A percentile compares a stretch with the other conserved stretches of the same genome.
phyloP scores from a whole-genome alignment of 108 stramenopile species.

The Nitzschia sp. region DNA sequence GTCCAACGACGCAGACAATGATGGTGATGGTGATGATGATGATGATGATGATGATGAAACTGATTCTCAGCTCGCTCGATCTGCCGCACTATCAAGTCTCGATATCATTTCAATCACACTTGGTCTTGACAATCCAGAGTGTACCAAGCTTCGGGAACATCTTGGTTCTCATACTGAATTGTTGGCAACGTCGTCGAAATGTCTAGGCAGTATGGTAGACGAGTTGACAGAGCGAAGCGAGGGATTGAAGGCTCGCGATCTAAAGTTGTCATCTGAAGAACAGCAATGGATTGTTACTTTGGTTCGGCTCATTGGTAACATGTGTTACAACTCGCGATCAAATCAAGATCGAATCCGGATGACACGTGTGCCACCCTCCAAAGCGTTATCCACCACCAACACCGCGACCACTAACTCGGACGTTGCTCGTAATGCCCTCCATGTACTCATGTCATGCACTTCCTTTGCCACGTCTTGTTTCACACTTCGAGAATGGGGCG shows the following conservation, averaged over 20 bases:
- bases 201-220: constrained; percentile 63
- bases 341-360: constrained; percentile 75
- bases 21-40: constrained; percentile 8
- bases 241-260: constrained; percentile 58
- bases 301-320: constrained; percentile 75
- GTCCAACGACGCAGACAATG: neutral
- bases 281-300: constrained; percentile 51
- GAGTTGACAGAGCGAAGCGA: constrained; percentile 34
- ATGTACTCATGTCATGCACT: constrained; percentile 78
- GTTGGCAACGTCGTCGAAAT: constrained; percentile 36
- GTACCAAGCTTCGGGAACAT: constrained; percentile 31
- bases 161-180: constrained; percentile 56
- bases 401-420: neutral
- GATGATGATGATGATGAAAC: constrained; percentile 18
- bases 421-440: constrained; percentile 56
- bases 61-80: constrained; percentile 41
- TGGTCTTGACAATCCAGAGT: constrained; percentile 31
- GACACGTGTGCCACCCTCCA: constrained; percentile 42
- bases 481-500: constrained; percentile 82
- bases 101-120: constrained; percentile 65
- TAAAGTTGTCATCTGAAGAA: constrained; percentile 50
- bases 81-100: constrained; percentile 45
- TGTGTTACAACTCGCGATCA: constrained; percentile 60
- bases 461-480: constrained; percentile 75
- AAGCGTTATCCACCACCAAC: neutral